These are phyloP conservation scores for Polysphondylium violaceum DNA, from an alignment of 78 protist species.

Conservation along the genomic window DNA sequence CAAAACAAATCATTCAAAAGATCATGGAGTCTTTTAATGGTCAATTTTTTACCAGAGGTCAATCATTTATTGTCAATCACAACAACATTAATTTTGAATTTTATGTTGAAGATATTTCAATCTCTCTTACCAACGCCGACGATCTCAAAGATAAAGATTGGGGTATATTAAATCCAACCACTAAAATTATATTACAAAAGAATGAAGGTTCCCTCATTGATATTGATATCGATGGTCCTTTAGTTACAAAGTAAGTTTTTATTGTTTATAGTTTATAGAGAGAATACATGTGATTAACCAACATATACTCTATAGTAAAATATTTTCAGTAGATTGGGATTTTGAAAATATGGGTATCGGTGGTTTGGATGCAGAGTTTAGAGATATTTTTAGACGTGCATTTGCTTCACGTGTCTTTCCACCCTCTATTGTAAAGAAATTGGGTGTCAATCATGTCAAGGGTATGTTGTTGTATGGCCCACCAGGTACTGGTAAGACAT, in stretches of 20 bases:
- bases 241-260: constrained; percentile 10
- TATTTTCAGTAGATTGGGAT: constrained; percentile 90
- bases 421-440: constrained; percentile 86
- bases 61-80: background rate
- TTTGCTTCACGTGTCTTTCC: constrained; percentile 98
- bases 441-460: constrained; percentile 98
- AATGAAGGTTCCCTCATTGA: constrained; percentile 28
- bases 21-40: background rate
- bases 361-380: constrained; percentile 95
- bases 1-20: background rate
- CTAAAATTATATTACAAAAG: constrained; percentile 31
- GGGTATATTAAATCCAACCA: constrained; percentile 50
- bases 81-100: background rate
- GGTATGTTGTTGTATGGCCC: constrained; percentile 98
- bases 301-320: constrained; percentile 2
- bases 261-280: background rate
- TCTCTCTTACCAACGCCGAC: background rate
- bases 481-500: constrained; percentile 99
- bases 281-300: background rate
- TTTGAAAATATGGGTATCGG: constrained; percentile 98
- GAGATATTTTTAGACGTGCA: constrained; percentile 98
- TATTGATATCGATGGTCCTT: constrained; percentile 45
- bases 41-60: constrained; percentile 29
- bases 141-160: background rate
- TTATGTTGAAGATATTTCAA: background rate